These are phyloP conservation scores for Erigeron canadensis DNA, from an alignment of 129 eudicot genomes.

Conservation along the genomic window DNA sequence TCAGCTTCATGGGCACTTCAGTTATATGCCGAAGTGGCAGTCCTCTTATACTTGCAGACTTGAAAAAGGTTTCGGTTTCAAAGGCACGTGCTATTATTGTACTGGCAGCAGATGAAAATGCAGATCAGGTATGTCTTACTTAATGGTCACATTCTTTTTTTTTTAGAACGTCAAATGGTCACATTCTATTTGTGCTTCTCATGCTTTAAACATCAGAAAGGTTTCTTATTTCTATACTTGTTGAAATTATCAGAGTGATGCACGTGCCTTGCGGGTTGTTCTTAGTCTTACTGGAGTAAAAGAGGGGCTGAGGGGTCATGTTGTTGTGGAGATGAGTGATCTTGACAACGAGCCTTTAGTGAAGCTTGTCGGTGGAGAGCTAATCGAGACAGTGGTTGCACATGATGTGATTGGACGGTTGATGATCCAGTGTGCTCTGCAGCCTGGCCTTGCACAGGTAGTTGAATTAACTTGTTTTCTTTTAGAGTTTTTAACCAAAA, in stretches of 20 bases:
- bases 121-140: conserved; percentile 71
- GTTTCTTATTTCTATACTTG: conserved; percentile 11
- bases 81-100: conserved; percentile 98
- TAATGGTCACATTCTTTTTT: neutral
- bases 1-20: conserved; percentile 93
- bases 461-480: neutral
- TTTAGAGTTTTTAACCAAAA: too few species aligned
- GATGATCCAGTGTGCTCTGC: conserved; percentile 99
- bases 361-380: conserved; percentile 99
- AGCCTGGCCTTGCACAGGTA: conserved; percentile 99
- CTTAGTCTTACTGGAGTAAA: conserved; percentile 96
- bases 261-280: conserved; percentile 96
- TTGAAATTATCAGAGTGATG: conserved; percentile 69
- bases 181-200: neutral
- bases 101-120: conserved; percentile 95
- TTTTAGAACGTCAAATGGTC: too few species aligned
- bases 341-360: conserved; percentile 98
- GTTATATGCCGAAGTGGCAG: conserved; percentile 98
- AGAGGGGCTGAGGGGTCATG: conserved; percentile 96
- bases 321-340: conserved; percentile 98
- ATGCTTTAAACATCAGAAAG: neutral
- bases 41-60: conserved; percentile 97
- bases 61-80: conserved; percentile 97
- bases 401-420: conserved; percentile 97
- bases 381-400: conserved; percentile 95